These are phyloP conservation scores for Saccharomyces hybrid DNA, from an alignment of 1,139 yeast species.

Conservation along the genomic window DNA sequence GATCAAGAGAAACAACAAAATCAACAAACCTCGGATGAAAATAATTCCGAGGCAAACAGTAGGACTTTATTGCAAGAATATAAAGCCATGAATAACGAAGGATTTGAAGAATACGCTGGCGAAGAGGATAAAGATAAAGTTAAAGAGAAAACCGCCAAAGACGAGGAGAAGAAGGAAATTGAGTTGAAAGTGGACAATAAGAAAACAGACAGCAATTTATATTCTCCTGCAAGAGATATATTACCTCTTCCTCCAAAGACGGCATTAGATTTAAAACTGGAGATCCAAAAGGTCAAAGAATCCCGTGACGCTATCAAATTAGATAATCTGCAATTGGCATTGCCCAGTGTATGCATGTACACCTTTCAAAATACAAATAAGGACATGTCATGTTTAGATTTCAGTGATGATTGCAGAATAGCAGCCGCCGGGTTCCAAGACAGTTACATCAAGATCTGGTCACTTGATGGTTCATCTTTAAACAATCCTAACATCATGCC, in stretches of 20 bases:
- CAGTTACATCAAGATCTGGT: constrained; percentile 84
- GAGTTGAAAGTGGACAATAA: constrained; percentile 9
- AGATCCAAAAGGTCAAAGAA: constrained; percentile 72
- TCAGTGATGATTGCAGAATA: constrained; percentile 78
- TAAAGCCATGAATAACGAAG: constrained; percentile 35
- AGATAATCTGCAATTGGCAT: constrained; percentile 60
- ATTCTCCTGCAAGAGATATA: constrained; percentile 61
- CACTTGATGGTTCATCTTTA: constrained; percentile 81
- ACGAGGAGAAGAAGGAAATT: constrained; percentile 24
- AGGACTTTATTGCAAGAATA: constrained; percentile 42
- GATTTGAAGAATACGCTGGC: constrained; percentile 3
- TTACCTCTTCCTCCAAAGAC: constrained; percentile 84
- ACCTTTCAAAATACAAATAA: constrained; percentile 93
- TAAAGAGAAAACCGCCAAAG: constrained; percentile 17
- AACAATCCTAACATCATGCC: constrained; percentile 11
- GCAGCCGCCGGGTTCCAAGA: constrained; percentile 95
- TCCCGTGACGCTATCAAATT: constrained; percentile 66
- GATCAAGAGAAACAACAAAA: constrained; percentile 36
- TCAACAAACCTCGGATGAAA: constrained; percentile 7
- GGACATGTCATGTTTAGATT: constrained; percentile 74
- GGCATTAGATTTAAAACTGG: constrained; percentile 68
- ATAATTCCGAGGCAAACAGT: constrained; percentile 3
- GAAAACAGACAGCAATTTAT: constrained; percentile 34
- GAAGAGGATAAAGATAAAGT: constrained; percentile 5
- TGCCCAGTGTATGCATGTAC: constrained; percentile 96